phyloP scores from a whole-genome alignment of 768 basidiomycete genomes.

The Trametes cinnabarina region DNA sequence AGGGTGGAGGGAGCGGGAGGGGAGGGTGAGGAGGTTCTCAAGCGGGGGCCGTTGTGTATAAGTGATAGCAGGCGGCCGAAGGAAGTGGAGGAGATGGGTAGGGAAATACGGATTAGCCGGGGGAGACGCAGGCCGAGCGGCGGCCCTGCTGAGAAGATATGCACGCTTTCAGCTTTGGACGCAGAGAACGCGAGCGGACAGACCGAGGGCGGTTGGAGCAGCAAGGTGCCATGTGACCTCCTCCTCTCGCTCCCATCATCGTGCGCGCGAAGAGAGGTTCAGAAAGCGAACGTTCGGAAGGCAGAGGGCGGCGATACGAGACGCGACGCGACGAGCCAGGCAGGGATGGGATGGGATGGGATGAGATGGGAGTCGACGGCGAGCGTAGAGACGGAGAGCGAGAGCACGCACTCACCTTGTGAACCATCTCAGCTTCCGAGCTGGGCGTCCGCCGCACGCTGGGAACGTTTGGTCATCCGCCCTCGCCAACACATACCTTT shows the following conservation, averaged over 20 bases:
- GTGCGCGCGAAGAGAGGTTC: too few species aligned
- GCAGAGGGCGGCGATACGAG: too few species aligned
- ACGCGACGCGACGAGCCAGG: too few species aligned
- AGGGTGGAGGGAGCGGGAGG: background rate
- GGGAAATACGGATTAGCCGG: constrained; percentile 10
- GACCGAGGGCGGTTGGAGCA: background rate
- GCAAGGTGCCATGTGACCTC: background rate
- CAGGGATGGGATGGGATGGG: too few species aligned
- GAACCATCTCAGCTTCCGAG: too few species aligned
- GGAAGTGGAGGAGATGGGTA: background rate
- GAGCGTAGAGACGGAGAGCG: too few species aligned
- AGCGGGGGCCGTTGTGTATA: constrained; percentile 14
- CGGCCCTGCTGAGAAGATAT: constrained; percentile 8
- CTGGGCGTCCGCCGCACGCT: constrained; percentile 7
- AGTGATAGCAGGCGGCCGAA: background rate
- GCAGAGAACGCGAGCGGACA: background rate
- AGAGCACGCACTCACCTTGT: too few species aligned
- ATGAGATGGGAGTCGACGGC: too few species aligned
- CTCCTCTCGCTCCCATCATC: too few species aligned
- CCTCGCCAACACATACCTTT: too few species aligned
- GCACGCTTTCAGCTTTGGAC: background rate
- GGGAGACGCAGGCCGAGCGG: constrained; percentile 14
- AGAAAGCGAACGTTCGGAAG: too few species aligned
- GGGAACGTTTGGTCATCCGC: constrained; percentile 5
- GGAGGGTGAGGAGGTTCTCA: constrained; percentile 5